Percentiles rank a stretch among this genome's conserved stretches.
These are phyloP conservation scores for Dendrobium huoshanense DNA, from an alignment of 106 monocot species.

Conservation along the genomic window DNA sequence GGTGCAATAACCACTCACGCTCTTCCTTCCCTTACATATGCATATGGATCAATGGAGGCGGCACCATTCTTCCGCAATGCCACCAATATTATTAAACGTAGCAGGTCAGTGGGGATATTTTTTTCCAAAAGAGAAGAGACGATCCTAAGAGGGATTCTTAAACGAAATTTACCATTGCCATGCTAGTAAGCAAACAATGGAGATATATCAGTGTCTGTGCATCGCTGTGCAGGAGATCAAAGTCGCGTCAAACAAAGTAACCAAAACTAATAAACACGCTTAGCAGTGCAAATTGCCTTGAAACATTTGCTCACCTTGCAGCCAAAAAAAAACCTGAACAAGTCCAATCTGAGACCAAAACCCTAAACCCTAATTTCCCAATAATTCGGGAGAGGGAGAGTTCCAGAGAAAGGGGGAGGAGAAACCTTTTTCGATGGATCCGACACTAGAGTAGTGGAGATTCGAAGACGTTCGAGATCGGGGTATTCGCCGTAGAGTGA, in stretches of 20 bases:
- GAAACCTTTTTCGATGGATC: constrained; percentile 17
- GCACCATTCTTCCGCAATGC: not conserved
- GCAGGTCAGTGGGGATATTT: not conserved
- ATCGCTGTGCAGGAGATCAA: not conserved
- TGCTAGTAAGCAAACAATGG: not conserved
- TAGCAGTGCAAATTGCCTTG: too few species aligned
- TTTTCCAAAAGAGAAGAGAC: not conserved
- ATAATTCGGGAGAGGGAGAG: not conserved
- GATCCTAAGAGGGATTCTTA: not conserved
- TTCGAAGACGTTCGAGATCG: constrained; percentile 12
- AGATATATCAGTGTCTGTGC: not conserved
- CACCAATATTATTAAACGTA: not conserved
- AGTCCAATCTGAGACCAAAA: not conserved
- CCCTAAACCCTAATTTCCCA: not conserved
- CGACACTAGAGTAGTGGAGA: constrained; percentile 5
- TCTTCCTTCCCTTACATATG: too few species aligned
- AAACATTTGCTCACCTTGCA: not conserved
- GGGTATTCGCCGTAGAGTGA: not conserved
- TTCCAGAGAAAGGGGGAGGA: not conserved
- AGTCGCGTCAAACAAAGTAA: not conserved
- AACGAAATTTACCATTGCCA: not conserved
- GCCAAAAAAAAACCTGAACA: not conserved
- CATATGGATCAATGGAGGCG: too few species aligned
- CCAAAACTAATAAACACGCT: not conserved
- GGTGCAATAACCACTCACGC: too few species aligned